phyloP scores from a whole-genome alignment of 75 land plant genomes.

The Gnetum montanum region DNA sequence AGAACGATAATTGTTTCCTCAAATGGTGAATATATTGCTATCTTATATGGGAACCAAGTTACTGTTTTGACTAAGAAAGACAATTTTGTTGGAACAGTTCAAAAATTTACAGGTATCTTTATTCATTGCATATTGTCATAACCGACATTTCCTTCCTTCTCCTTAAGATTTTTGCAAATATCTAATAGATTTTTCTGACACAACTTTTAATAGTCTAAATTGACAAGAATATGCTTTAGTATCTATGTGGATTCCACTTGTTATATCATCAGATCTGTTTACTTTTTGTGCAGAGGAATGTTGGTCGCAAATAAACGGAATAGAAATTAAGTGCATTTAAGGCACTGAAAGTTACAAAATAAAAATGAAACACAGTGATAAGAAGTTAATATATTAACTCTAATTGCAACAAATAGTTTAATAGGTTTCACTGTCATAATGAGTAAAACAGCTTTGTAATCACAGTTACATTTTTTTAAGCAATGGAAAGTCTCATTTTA shows the following conservation, averaged over 20 bases:
- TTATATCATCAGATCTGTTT: too few relatives aligned
- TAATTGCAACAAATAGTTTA: too few relatives aligned
- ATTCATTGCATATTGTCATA: neutral
- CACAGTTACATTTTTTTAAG: too few relatives aligned
- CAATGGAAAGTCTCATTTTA: too few relatives aligned
- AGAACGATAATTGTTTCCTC: slow-evolving; percentile 42
- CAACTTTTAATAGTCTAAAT: neutral
- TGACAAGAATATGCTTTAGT: neutral
- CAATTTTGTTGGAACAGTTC: slow-evolving; percentile 42
- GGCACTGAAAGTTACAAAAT: too few relatives aligned
- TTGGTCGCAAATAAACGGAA: too few relatives aligned
- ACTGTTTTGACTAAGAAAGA: slow-evolving; percentile 45
- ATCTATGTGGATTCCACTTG: neutral
- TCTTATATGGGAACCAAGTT: slow-evolving; percentile 37
- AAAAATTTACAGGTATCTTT: slow-evolving; percentile 37
- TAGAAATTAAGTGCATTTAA: too few relatives aligned
- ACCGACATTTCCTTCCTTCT: neutral
- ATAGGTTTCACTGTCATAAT: too few relatives aligned
- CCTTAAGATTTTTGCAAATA: neutral
- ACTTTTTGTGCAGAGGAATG: too few relatives aligned
- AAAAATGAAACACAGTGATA: too few relatives aligned
- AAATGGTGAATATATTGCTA: slow-evolving; percentile 46
- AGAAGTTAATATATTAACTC: too few relatives aligned
- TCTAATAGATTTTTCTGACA: neutral
- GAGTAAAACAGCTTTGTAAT: too few relatives aligned